Percentiles rank a stretch among this genome's conserved stretches.
Conservation (phyloP, 768 basidiomycete genomes). For the Collybia mongolica region DNA sequence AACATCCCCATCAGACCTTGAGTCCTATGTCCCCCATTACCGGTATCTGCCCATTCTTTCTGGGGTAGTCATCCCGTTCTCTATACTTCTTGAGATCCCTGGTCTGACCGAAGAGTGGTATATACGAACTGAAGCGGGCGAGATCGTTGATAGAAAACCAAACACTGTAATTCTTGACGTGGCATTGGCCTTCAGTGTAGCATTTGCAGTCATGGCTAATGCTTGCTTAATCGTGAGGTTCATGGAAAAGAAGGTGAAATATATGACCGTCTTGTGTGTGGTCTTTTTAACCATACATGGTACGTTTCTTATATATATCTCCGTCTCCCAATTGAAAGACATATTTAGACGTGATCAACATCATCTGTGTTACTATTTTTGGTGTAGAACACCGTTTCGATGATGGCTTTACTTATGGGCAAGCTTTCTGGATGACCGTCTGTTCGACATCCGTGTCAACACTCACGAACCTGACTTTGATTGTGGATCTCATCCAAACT, state of each 20-base stretch:
- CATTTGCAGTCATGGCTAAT: constrained; percentile 68
- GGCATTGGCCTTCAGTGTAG: constrained; percentile 67
- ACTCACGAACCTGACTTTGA: constrained; percentile 65
- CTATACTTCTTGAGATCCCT: constrained; percentile 81
- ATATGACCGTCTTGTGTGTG: constrained; percentile 65
- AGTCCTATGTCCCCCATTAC: constrained; percentile 51
- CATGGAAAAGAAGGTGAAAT: constrained; percentile 62
- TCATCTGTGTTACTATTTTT: constrained; percentile 56
- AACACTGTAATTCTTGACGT: constrained; percentile 60
- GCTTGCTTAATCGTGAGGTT: constrained; percentile 67
- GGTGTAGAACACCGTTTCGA: constrained; percentile 58
- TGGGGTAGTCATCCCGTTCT: constrained; percentile 69
- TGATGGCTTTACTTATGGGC: constrained; percentile 69
- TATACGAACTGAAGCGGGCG: constrained; percentile 48
- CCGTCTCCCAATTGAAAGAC: neutral
- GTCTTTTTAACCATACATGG: constrained; percentile 69
- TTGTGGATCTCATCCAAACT: constrained; percentile 58
- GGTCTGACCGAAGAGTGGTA: constrained; percentile 78
- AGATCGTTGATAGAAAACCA: constrained; percentile 41
- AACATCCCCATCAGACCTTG: constrained; percentile 20
- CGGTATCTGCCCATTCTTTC: constrained; percentile 66
- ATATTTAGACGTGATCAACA: constrained; percentile 66
- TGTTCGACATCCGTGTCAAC: constrained; percentile 70
- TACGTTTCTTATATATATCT: constrained; percentile 25
- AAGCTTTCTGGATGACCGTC: constrained; percentile 76